Evolutionary conservation across 2,329 filamentous ascomycete genomes (phyloP).

Genomic region (Pseudocercospora macadamiae): DNA sequence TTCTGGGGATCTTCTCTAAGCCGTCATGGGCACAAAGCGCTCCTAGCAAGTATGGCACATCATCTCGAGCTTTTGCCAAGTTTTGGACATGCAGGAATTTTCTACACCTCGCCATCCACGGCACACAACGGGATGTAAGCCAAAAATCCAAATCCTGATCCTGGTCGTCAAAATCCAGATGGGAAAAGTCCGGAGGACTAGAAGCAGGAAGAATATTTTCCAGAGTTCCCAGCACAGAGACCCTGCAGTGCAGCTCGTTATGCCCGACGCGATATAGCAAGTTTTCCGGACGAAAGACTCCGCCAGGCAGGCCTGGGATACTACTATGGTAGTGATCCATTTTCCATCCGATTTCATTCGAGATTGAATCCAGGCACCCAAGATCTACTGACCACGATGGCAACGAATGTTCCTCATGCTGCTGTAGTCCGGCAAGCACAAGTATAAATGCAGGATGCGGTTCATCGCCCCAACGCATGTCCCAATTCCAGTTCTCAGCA

Average conservation of each 20-base stretch:
- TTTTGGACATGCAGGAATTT: too few species aligned
- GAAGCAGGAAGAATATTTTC: not conserved
- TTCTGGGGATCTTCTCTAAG: too few species aligned
- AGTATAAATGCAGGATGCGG: not conserved
- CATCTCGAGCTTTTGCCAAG: too few species aligned
- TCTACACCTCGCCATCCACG: too few species aligned
- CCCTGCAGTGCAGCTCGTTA: not conserved
- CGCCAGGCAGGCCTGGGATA: not conserved
- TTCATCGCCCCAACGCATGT: not conserved
- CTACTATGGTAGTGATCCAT: not conserved
- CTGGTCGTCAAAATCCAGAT: not conserved
- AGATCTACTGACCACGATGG: not conserved
- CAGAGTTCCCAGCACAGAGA: not conserved
- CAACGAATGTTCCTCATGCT: not conserved
- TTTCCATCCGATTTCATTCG: not conserved
- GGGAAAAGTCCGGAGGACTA: not conserved
- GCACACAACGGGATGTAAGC: too few species aligned
- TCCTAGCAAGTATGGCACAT: too few species aligned
- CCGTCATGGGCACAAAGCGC: too few species aligned
- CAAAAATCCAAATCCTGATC: too few species aligned
- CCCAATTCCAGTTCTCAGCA: not conserved
- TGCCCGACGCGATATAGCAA: not conserved
- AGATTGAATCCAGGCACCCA: too few species aligned
- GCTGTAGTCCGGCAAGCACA: not conserved
- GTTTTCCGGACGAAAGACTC: not conserved